A percentile compares a stretch with the other conserved stretches of the same genome.
phyloP scores from a whole-genome alignment of 148 eudicot species.

The Spergularia bocconei region DNA sequence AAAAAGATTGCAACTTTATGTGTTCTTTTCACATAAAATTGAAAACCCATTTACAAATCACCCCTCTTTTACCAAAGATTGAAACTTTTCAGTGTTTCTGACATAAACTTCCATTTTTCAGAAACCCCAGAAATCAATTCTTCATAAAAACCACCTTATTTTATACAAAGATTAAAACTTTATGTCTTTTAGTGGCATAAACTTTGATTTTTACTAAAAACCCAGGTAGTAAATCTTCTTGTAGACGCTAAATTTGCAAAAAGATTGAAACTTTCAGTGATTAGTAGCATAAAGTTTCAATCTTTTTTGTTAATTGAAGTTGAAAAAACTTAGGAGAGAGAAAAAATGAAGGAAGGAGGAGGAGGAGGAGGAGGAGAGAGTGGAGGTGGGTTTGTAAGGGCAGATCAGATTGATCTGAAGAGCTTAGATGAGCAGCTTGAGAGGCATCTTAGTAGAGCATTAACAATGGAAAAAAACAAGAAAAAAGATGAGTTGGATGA shows the following conservation, averaged over 20 bases:
- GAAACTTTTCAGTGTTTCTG: background rate
- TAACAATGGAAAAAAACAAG: slow-evolving; percentile 62
- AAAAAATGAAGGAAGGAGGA: slow-evolving; percentile 46
- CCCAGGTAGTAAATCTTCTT: background rate
- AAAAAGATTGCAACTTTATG: slow-evolving; percentile 19
- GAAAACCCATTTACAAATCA: background rate
- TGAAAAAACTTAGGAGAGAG: background rate
- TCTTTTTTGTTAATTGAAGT: background rate
- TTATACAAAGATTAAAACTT: background rate
- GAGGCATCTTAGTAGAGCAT: slow-evolving; percentile 63
- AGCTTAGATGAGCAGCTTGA: slow-evolving; percentile 80
- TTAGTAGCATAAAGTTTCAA: background rate
- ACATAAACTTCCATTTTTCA: background rate
- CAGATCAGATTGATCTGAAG: slow-evolving; percentile 85
- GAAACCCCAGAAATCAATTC: background rate
- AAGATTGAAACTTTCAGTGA: background rate
- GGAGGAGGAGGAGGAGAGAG: slow-evolving; percentile 44
- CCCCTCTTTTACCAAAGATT: no score
- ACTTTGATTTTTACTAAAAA: background rate
- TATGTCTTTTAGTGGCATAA: background rate
- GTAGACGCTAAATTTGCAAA: background rate
- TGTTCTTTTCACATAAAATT: background rate
- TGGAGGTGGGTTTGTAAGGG: slow-evolving; percentile 66
- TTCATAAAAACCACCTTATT: background rate
- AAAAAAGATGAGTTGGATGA: slow-evolving; percentile 26